Evolutionary conservation across 2,329 filamentous ascomycete species (phyloP), one percentile per base, ranked within the genome.

Genomic region (Diaporthe caulivora): DNA sequence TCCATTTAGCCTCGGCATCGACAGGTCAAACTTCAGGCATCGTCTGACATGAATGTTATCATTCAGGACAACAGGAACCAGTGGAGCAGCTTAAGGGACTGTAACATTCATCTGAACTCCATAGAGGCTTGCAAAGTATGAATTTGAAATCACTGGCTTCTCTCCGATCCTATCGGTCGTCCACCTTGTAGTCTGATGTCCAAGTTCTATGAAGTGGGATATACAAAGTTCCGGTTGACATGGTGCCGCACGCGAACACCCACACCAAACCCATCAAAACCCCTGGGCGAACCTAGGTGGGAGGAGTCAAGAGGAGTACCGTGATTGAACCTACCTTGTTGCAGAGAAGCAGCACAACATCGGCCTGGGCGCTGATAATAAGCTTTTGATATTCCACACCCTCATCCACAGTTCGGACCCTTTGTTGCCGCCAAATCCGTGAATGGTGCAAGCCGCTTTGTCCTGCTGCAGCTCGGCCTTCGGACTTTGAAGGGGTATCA

Each of bases 251-350:
- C 42, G 24, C 60, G 10, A 65, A 65, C 21, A 51, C 44, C 21
- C 62, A 37, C 29, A 51, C 44, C 29, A 37, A 51, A 65, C 10
- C 62, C 44, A 26, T 7, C 62, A 51, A 51, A 65, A 10, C 42
- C 29, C 44, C 62, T 65, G 29, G 44, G 29, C 62, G 29, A 65
- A 51, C 62, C 44, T 65, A 65, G 42, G 42, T 9, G 5, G 44
- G 26, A 65, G 60, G 49, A 13, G 11, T 24, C 15, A 51, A 21
- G 7, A 37, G 34, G 34, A 10, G 10, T 31, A 10, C 58, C 17
- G 7, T 13, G 7, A 47, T 31, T 15, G 58, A 47, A 18, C n/a
- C 26, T 15, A 2, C 15, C 9, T 64, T 4, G 15, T 21, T 6
- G 24, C 42, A 13, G 2, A 8, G 11, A 6, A 64, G 2, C 18